Evolutionary conservation across 2,329 filamentous ascomycete species (phyloP).

Genomic region (Colletotrichum higginsianum): DNA sequence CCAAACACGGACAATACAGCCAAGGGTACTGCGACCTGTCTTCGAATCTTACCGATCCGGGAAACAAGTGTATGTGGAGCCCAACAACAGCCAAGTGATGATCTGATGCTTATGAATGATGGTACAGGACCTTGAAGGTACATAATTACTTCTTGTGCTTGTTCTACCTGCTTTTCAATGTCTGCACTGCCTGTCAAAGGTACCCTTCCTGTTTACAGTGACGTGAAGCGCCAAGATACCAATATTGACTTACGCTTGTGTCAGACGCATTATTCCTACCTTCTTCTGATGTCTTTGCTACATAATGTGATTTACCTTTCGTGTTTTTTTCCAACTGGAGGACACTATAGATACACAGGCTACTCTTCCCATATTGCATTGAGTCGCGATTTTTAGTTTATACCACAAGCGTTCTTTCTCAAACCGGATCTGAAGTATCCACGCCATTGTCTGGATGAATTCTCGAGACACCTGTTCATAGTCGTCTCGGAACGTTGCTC

Average conservation of each 20-base stretch:
- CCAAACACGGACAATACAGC: background rate
- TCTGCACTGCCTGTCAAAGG: background rate
- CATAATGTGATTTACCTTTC: background rate
- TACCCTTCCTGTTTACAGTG: background rate
- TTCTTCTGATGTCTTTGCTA: slow-evolving; percentile 3
- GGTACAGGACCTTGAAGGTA: background rate
- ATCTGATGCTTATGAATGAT: slow-evolving; percentile 10
- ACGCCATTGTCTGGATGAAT: too few species aligned
- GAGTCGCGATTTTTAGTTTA: background rate
- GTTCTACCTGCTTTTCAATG: background rate
- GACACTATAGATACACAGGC: background rate
- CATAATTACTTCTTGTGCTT: background rate
- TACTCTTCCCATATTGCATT: background rate
- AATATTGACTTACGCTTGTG: background rate
- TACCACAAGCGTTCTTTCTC: too few species aligned
- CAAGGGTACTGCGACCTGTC: background rate
- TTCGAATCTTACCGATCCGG: background rate
- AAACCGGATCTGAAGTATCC: too few species aligned
- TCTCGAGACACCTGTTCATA: background rate
- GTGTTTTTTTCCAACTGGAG: background rate
- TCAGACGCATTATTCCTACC: background rate
- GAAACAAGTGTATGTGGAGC: background rate
- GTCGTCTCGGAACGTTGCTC: too few species aligned
- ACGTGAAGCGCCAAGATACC: background rate
- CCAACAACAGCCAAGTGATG: background rate